Percentiles rank a stretch among this genome's conserved stretches.
These are phyloP conservation scores for Simmondsia chinensis DNA, from an alignment of 148 eudicot species.

Conservation along the genomic window DNA sequence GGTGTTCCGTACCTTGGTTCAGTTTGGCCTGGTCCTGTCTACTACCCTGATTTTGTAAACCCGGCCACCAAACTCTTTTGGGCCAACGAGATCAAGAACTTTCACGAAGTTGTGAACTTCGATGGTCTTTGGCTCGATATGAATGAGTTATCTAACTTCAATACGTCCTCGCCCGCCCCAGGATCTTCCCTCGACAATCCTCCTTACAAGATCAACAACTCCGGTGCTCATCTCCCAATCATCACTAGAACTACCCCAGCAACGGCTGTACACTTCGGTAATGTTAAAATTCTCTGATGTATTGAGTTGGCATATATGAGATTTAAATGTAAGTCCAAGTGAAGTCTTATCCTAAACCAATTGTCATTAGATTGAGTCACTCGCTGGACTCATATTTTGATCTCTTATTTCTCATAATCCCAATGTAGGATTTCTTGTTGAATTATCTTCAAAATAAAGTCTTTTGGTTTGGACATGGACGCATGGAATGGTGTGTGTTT, in stretches of 20 bases:
- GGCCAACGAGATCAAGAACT: slow-evolving; percentile 51
- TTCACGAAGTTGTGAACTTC: slow-evolving; percentile 39
- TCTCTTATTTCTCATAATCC: no score
- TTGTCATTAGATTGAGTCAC: no score
- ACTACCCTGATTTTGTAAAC: slow-evolving; percentile 76
- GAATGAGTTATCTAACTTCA: slow-evolving; percentile 81
- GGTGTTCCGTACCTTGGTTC: slow-evolving; percentile 55
- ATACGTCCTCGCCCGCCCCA: slow-evolving; percentile 29
- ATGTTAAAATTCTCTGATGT: no score
- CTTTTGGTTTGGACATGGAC: no score
- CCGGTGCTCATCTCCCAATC: slow-evolving; percentile 34
- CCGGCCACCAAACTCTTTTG: slow-evolving; percentile 43
- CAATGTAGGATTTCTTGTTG: no score
- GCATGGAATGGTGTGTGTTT: no score
- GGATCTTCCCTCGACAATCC: slow-evolving; percentile 58
- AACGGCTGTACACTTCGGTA: slow-evolving; percentile 42
- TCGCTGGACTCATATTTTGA: no score
- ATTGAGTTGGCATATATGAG: no score
- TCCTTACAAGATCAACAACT: slow-evolving; percentile 64
- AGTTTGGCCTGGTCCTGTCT: slow-evolving; percentile 85
- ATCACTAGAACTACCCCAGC: slow-evolving; percentile 49
- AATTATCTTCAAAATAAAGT: no score
- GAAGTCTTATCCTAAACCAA: no score
- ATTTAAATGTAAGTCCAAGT: no score
- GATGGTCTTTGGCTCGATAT: slow-evolving; percentile 96